phyloP scores from a whole-genome alignment of 495 filamentous ascomycete genomes.

The Darksidea phi region DNA sequence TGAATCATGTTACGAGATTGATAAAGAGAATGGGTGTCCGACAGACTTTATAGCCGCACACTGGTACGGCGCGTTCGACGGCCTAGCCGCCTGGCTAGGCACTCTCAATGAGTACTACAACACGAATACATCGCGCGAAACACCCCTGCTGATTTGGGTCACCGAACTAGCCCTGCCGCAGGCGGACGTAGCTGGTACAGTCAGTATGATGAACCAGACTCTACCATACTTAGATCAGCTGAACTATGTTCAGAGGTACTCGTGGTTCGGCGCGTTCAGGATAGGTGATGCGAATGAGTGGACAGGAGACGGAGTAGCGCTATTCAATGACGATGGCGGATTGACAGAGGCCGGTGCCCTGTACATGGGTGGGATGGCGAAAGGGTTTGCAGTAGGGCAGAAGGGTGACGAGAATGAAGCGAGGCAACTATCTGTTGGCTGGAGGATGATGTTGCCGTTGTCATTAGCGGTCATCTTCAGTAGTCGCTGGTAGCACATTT shows the following conservation, averaged over 20 bases:
- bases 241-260: conserved; percentile 31
- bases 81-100: conserved; percentile 21
- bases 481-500: conserved; percentile 5
- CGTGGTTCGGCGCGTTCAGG: conserved; percentile 31
- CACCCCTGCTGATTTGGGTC: conserved; percentile 26
- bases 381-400: conserved; percentile 18
- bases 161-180: conserved; percentile 31
- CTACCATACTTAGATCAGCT: conserved; percentile 27
- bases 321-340: conserved; percentile 26
- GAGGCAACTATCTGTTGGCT: not conserved
- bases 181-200: conserved; percentile 10
- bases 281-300: conserved; percentile 27
- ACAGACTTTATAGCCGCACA: conserved; percentile 31
- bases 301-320: conserved; percentile 23
- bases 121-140: conserved; percentile 3
- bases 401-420: conserved; percentile 10
- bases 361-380: conserved; percentile 23
- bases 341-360: conserved; percentile 24
- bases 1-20: conserved; percentile 18
- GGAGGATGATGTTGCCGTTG: conserved; percentile 1
- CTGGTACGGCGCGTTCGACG: conserved; percentile 29
- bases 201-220: conserved; percentile 24
- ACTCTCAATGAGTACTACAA: conserved; percentile 25
- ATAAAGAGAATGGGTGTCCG: conserved; percentile 26
- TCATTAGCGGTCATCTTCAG: not conserved